Evolutionary conservation across 257 asterid genomes (phyloP), one percentile per base, ranked within the genome.

Genomic region (Ophiorrhiza pumila): DNA sequence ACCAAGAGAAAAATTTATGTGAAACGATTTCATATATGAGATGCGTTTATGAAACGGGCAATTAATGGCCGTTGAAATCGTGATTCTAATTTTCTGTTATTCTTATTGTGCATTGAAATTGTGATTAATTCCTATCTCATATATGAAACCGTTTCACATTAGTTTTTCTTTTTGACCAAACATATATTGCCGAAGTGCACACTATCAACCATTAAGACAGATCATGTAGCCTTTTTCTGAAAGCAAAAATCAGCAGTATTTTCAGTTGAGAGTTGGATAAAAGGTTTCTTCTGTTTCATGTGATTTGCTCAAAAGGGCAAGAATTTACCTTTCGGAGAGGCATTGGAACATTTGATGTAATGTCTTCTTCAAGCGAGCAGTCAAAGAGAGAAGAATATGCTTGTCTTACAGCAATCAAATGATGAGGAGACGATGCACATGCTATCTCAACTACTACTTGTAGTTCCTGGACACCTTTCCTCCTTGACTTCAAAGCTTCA

Each of bases 381-480:
- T 85, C 77, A 58, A 87, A 92, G 29, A 92, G 87, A 23, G 83
- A 80, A 67, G 85, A 80, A 76, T 90, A 92, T 3, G 85, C 87
- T 65, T 80, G 80, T 71, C 96, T 86, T 8, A 92, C 98, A 3
- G 83, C 90, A 35, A 73, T 83, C 72, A 90, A 84, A 83, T 92
- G 97, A 57, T 82, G 84, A 50, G 96, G 96, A 17, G 96, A 83
- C 14, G 88, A 47, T 43, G 96, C 88, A 57, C 96, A 90, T 0
- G 96, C 96, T 80, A 90, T 87, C 87, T 92, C 98, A 5, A 84
- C 91, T 22, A 90, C 80, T 4, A 87, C 89, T 81, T 90, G 96
- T n/a, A 90, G 78, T 2, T 86, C 83, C 2, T 71, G 82, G 39
- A 84, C 65, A 70, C 37, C 82, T 74, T 86, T 86, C 76, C 65